phyloP scores from a whole-genome alignment of 495 filamentous ascomycete genomes.

The Oleoguttula mirabilis region DNA sequence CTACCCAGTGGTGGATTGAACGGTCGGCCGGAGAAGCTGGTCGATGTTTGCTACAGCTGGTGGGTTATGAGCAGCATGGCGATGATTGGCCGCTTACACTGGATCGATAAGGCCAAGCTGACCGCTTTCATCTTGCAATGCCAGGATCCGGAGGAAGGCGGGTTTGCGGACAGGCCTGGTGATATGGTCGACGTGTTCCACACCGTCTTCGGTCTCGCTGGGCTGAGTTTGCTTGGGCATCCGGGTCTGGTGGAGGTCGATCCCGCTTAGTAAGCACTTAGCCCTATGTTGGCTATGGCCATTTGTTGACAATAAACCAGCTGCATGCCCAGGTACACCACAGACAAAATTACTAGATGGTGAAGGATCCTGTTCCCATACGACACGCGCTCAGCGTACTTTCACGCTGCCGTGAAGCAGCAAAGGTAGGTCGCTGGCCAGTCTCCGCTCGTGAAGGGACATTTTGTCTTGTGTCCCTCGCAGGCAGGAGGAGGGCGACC shows the following conservation, averaged over 20 bases:
- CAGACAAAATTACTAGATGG: constrained; percentile 13
- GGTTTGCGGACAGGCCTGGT: constrained; percentile 79
- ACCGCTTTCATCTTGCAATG: constrained; percentile 69
- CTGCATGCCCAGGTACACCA: constrained; percentile 30
- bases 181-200: constrained; percentile 98
- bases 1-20: constrained; percentile 72
- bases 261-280: constrained; percentile 61
- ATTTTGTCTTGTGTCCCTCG: no score
- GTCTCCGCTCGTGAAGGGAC: no score
- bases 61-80: constrained; percentile 84
- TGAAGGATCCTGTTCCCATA: no score
- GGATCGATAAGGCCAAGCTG: constrained; percentile 77
- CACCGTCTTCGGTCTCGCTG: constrained; percentile 78
- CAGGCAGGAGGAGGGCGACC: constrained; percentile 54
- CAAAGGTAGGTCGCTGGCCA: no score
- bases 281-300: constrained; percentile 2
- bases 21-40: constrained; percentile 86
- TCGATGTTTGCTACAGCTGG: constrained; percentile 98
- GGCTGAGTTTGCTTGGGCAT: constrained; percentile 68
- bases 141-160: constrained; percentile 71
- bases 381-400: no score
- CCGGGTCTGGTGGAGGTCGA: constrained; percentile 71
- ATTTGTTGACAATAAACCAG: constrained; percentile 13
- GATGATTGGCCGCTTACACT: constrained; percentile 78
- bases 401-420: no score